These are phyloP conservation scores for Saturnispora halmiae DNA, from an alignment of 805 yeast genomes.

Conservation along the genomic window DNA sequence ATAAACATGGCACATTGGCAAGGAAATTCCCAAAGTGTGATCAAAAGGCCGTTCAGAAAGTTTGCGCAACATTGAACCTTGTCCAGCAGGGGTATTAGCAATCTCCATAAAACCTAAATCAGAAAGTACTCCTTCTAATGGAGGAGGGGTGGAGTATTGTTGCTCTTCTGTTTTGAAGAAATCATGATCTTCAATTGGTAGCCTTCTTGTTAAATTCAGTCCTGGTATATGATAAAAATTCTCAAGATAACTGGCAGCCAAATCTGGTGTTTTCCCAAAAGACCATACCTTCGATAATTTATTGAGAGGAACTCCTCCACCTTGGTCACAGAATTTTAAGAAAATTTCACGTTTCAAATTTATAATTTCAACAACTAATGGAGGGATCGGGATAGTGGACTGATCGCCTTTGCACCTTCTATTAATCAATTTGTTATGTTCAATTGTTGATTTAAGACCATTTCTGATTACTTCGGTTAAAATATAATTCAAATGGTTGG, in stretches of 20 bases:
- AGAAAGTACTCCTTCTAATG: constrained; percentile 22
- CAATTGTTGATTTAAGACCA: constrained; percentile 72
- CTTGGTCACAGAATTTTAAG: constrained; percentile 78
- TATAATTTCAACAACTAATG: constrained; percentile 69
- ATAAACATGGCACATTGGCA: constrained; percentile 88
- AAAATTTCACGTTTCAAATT: constrained; percentile 57
- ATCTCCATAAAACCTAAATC: constrained; percentile 28
- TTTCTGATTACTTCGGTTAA: constrained; percentile 84
- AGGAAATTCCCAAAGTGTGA: constrained; percentile 73
- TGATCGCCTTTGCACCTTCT: constrained; percentile 9
- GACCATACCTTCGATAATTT: constrained; percentile 70
- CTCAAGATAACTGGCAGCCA: constrained; percentile 48
- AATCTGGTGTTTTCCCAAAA: constrained; percentile 62
- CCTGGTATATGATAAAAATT: constrained; percentile 69
- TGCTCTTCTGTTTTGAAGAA: constrained; percentile 4
- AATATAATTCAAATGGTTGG: constrained; percentile 77
- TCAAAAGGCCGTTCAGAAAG: constrained; percentile 67
- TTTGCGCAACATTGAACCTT: constrained; percentile 45
- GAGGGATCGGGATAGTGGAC: constrained; percentile 42
- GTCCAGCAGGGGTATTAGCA: constrained; percentile 19
- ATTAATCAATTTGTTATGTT: constrained; percentile 30
- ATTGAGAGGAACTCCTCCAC: constrained; percentile 71
- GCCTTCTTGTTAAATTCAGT: constrained; percentile 31
- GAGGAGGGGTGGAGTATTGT: constrained; percentile 8
- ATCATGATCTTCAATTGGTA: constrained; percentile 20